phyloP scores from a whole-genome alignment of 768 basidiomycete species.

The Rhodosporidiobolus odoratus region DNA sequence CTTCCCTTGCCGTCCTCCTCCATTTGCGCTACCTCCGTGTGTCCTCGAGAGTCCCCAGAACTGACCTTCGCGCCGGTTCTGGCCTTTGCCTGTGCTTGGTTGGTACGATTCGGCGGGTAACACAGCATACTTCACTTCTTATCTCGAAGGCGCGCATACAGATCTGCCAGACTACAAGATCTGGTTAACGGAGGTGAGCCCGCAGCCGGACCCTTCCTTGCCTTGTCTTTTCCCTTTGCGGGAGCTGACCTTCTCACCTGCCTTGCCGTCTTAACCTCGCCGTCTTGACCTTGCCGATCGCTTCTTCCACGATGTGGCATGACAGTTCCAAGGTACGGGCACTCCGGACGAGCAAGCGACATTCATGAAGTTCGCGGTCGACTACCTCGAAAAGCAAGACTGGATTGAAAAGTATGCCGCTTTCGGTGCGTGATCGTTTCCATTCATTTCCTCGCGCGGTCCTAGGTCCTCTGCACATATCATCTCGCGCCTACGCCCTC shows the following conservation, averaged over 20 bases:
- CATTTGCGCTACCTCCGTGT: too few species aligned
- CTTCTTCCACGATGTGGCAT: too few species aligned
- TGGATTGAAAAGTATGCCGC: slow-evolving; percentile 26
- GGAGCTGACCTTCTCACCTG: neutral
- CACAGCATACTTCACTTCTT: slow-evolving; percentile 23
- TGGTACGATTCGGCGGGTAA: slow-evolving; percentile 24
- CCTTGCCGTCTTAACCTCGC: neutral
- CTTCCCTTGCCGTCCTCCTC: neutral
- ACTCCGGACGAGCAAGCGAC: slow-evolving; percentile 3
- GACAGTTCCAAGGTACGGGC: slow-evolving; percentile 25
- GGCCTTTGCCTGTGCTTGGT: neutral
- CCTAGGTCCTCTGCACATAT: neutral
- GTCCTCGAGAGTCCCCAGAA: too few species aligned
- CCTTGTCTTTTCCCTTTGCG: too few species aligned
- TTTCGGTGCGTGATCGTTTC: slow-evolving; percentile 18
- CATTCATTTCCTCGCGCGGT: neutral
- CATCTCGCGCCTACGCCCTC: neutral
- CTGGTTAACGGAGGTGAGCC: slow-evolving; percentile 22
- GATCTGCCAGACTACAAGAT: slow-evolving; percentile 10
- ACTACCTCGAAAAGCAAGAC: slow-evolving; percentile 21
- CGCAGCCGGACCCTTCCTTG: too few species aligned
- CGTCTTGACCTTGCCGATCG: neutral
- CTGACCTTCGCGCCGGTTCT: too few species aligned
- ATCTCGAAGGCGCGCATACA: slow-evolving; percentile 5
- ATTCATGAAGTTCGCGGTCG: slow-evolving; percentile 2